Percentiles rank a stretch among this genome's conserved stretches.
Conservation (phyloP, 208 protist species). For the Acanthamoeba castellanii region DNA sequence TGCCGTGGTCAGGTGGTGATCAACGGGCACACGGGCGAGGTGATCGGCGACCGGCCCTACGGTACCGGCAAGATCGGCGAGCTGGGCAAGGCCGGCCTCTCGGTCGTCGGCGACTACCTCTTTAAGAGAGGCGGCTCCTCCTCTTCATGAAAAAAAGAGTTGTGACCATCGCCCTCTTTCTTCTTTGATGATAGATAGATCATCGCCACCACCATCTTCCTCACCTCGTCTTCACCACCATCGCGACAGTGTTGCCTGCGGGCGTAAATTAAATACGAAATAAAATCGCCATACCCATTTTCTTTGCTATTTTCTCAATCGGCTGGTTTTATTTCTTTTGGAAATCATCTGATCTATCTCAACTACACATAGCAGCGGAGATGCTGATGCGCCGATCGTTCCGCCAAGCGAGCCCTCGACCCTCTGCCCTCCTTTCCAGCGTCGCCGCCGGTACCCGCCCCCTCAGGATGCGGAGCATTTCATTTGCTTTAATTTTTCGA, state of each 20-base stretch:
- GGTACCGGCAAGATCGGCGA: slow-evolving; percentile 56
- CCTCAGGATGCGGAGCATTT: not conserved
- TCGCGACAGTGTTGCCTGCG: no score
- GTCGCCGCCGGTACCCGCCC: not conserved
- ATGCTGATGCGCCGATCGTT: not conserved
- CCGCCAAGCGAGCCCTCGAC: not conserved
- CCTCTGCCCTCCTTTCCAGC: not conserved
- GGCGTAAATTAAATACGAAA: no score
- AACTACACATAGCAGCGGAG: not conserved
- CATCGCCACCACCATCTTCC: no score
- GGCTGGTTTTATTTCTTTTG: no score
- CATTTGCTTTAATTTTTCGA: no score
- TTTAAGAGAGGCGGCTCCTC: slow-evolving; percentile 20
- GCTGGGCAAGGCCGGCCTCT: slow-evolving; percentile 24
- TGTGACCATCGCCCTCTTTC: no score
- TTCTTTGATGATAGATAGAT: no score
- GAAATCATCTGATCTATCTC: no score
- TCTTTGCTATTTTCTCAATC: no score
- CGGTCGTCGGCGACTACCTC: not conserved
- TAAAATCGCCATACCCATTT: no score
- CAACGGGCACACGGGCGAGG: slow-evolving; percentile 60
- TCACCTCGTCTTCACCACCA: no score
- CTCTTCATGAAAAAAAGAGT: no score
- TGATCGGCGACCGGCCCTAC: slow-evolving; percentile 47
- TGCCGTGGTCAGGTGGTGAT: slow-evolving; percentile 50